Conservation (phyloP, 1,284 basidiomycete genomes). For the Irpex sp. region DNA sequence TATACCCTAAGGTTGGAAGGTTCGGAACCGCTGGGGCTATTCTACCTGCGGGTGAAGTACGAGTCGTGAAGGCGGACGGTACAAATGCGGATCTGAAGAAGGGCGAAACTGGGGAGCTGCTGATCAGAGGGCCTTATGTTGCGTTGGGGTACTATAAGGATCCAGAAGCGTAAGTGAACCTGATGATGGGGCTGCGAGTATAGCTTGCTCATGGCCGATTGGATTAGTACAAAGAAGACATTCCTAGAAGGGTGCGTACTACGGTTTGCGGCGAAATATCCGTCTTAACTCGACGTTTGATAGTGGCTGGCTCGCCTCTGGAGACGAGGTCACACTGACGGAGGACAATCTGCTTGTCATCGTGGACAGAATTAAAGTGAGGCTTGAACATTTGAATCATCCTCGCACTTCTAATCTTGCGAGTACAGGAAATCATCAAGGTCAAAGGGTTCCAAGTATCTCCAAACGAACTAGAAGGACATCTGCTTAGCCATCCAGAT, state of each 20-base stretch:
- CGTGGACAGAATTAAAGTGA: slow-evolving; percentile 41
- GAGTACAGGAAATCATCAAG: slow-evolving; percentile 55
- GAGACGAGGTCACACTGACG: slow-evolving; percentile 39
- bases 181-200: background rate
- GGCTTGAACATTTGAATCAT: background rate
- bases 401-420: background rate
- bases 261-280: slow-evolving; percentile 1
- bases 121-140: slow-evolving; percentile 35
- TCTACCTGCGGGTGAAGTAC: slow-evolving; percentile 32
- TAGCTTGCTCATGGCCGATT: background rate
- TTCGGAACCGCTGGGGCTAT: slow-evolving; percentile 35
- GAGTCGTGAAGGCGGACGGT: slow-evolving; percentile 38
- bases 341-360: slow-evolving; percentile 37
- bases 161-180: slow-evolving; percentile 40
- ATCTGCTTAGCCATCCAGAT: slow-evolving; percentile 67
- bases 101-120: slow-evolving; percentile 39
- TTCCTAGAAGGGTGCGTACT: slow-evolving; percentile 33
- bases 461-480: slow-evolving; percentile 40
- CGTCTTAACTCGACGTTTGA: slow-evolving; percentile 10
- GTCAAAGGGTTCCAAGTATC: slow-evolving; percentile 63
- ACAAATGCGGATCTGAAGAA: slow-evolving; percentile 27
- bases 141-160: slow-evolving; percentile 41
- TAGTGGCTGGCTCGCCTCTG: slow-evolving; percentile 41
- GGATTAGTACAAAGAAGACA: slow-evolving; percentile 36
- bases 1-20: slow-evolving; percentile 17